Evolutionary conservation across 139 green algal species (phyloP), one percentile per base, ranked within the genome.

Genomic region (Tetradesmus lagerheimii): DNA sequence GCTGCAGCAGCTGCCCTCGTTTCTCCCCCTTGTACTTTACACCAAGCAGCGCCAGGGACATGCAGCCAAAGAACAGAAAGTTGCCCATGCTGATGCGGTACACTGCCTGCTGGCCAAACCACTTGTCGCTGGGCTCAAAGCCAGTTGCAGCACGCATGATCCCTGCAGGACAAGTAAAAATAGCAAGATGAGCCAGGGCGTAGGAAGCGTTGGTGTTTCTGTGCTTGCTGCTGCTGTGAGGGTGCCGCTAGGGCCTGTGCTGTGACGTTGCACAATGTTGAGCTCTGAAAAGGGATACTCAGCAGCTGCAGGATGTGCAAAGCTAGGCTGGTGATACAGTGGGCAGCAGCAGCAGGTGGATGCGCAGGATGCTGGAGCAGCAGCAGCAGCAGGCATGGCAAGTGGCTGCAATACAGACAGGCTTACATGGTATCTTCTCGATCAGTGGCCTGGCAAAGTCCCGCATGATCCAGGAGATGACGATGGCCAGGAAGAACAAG

Each of bases 31-130:
- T 96, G 91, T 96, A 96, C 57, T 96, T 96, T 5, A 99, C 97
- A 39, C 95, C 95, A 15, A 97, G 0, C 93, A 99, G 90, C 25
- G 93, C 80, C 47, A 96, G 45, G 0, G 98, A 95, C 94, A 99
- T 92, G 29, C 89, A 81, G 57, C 39, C 91, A 87, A 99, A 99
- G 89, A 99, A 98, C 27, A 97, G 77, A 90, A 97, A 98, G 89
- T 97, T 99, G 71, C 98, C 98, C 91, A 99, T 94, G 91, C 92
- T 97, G 89, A 99, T 90, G 29, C 98, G 95, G 87, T 99, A 99
- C 4, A 99, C 98, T 16, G 98, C 98, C 89, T 99, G 98, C 91
- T 97, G 94, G 0, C 98, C 98, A 91, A 97, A 99, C 96, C 97
- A 99, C 75, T 95, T 90, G 74, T 98, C 93, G 39, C 86, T 85